phyloP scores from a whole-genome alignment of 176 grass and related monocot species.

The Oryza glumipatula region DNA sequence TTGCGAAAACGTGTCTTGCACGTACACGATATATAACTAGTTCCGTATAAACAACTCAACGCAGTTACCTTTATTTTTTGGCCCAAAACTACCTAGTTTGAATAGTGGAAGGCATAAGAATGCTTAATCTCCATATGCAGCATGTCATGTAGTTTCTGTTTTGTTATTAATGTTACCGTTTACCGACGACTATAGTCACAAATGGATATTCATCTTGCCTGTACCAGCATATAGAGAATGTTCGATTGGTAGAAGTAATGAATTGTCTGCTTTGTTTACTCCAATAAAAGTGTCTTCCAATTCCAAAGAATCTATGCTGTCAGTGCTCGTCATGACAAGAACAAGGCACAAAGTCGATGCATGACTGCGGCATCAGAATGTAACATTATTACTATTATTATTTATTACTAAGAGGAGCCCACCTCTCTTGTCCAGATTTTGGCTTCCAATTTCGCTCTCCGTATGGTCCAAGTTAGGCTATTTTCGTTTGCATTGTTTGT shows the following conservation, averaged over 20 bases:
- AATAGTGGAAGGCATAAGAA: too few species aligned
- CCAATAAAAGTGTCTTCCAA: not conserved
- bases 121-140: too few species aligned
- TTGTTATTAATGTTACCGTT: not conserved
- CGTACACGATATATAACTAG: too few species aligned
- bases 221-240: not conserved
- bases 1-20: too few species aligned
- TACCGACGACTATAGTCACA: not conserved
- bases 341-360: conserved; percentile 31
- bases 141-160: too few species aligned
- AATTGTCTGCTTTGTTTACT: conserved; percentile 6
- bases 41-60: too few species aligned
- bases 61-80: too few species aligned
- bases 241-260: not conserved
- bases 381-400: not conserved
- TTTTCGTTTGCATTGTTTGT: conserved; percentile 37
- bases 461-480: not conserved
- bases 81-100: too few species aligned
- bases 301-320: conserved; percentile 42
- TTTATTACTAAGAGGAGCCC: not conserved
- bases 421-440: conserved; percentile 22
- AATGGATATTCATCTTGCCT: not conserved
- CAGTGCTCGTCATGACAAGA: conserved; percentile 5
- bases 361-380: not conserved
- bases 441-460: not conserved